Percentiles rank a stretch among this genome's conserved stretches.
phyloP scores from a whole-genome alignment of 1,284 basidiomycete genomes.

The Wolfiporia cocos region DNA sequence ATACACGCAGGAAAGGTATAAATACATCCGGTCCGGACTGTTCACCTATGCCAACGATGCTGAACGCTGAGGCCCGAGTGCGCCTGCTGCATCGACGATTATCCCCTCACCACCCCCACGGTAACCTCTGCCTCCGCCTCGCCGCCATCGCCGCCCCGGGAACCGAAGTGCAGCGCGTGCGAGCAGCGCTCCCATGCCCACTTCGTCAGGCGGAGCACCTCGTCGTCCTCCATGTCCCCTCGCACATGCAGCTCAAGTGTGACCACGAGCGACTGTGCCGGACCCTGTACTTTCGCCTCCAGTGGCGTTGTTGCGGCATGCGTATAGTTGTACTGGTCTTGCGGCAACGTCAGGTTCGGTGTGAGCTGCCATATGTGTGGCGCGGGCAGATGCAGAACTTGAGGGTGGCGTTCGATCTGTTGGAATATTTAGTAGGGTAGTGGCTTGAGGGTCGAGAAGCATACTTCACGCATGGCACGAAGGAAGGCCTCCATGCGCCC shows the following conservation, averaged over 20 bases:
- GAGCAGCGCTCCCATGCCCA: conserved; percentile 68
- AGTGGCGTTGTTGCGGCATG: conserved; percentile 9
- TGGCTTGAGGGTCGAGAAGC: conserved; percentile 17
- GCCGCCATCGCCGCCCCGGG: conserved; percentile 23
- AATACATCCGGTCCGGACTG: conserved; percentile 10
- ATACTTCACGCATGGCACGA: conserved; percentile 73
- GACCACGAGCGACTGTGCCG: conserved; percentile 58
- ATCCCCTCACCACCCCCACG: conserved; percentile 38
- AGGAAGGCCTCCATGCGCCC: conserved; percentile 76
- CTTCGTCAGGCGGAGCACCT: conserved; percentile 64
- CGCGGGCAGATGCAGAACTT: conserved; percentile 71
- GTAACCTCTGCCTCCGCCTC: conserved; percentile 39
- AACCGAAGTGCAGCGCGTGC: conserved; percentile 28
- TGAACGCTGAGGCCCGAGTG: neutral
- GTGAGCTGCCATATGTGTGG: conserved; percentile 86
- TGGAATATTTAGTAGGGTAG: neutral
- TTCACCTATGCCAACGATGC: conserved; percentile 2
- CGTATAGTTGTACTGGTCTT: conserved; percentile 13
- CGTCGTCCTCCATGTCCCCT: conserved; percentile 62
- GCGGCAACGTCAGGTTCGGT: conserved; percentile 32
- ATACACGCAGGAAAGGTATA: conserved; percentile 10
- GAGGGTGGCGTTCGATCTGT: conserved; percentile 74
- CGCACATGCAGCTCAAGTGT: conserved; percentile 78
- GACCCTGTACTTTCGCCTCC: conserved; percentile 17
- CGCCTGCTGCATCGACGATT: no score